phyloP scores from a whole-genome alignment of 345 rosid species.

The Excoecaria agallocha region DNA sequence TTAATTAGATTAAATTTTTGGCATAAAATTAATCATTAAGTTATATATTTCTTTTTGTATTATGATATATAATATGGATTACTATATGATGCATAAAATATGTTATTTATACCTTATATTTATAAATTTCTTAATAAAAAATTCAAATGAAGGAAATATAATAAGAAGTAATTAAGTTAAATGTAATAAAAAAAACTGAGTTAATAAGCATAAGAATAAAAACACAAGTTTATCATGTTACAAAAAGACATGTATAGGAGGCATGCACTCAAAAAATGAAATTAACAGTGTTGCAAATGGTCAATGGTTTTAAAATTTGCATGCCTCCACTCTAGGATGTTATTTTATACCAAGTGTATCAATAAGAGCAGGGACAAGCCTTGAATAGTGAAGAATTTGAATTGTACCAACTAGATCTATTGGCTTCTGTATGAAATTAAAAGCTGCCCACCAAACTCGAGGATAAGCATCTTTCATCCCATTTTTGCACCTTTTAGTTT shows the following conservation, averaged over 20 bases:
- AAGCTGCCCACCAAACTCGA: conserved; percentile 6
- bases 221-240: neutral
- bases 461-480: neutral
- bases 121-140: too few relatives aligned
- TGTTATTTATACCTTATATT: too few relatives aligned
- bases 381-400: conserved; percentile 16
- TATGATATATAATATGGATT: too few relatives aligned
- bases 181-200: too few relatives aligned
- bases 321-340: conserved; percentile 11
- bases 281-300: neutral
- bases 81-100: too few relatives aligned
- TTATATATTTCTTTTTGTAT: too few relatives aligned
- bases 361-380: conserved; percentile 13
- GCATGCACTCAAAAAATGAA: neutral
- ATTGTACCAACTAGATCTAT: conserved; percentile 8
- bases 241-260: neutral
- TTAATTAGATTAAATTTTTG: too few relatives aligned
- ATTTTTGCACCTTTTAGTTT: too few relatives aligned
- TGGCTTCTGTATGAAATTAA: conserved; percentile 6
- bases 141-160: too few relatives aligned
- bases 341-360: neutral
- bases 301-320: neutral
- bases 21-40: too few relatives aligned
- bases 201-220: neutral
- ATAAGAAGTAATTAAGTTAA: too few relatives aligned